These are phyloP conservation scores for Xylaria grammica DNA, from an alignment of 495 filamentous ascomycete species.

Conservation along the genomic window DNA sequence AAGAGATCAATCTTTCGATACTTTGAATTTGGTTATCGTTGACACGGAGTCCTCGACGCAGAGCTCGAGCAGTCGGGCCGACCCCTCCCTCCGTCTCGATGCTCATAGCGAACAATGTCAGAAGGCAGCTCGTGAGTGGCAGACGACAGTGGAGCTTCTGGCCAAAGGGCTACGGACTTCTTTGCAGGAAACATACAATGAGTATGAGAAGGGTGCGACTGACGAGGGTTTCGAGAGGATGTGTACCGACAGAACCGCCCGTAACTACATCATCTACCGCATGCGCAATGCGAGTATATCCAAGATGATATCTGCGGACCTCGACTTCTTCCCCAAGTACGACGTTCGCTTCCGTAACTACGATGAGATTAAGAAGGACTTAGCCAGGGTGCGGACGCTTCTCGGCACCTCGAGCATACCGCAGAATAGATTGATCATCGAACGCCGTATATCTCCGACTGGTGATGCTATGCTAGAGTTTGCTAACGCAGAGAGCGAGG, in stretches of 20 bases:
- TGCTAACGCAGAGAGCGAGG: slow-evolving; percentile 32
- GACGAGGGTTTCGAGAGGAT: slow-evolving; percentile 32
- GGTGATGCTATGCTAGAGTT: slow-evolving; percentile 48
- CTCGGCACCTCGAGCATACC: slow-evolving; percentile 30
- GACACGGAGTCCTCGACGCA: slow-evolving; percentile 6
- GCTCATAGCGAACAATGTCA: slow-evolving; percentile 22
- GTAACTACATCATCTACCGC: slow-evolving; percentile 32
- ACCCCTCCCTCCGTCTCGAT: neutral
- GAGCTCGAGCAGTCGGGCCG: slow-evolving; percentile 8
- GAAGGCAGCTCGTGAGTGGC: slow-evolving; percentile 39
- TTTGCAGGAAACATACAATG: slow-evolving; percentile 36
- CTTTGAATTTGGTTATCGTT: neutral
- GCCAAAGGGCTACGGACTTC: slow-evolving; percentile 31
- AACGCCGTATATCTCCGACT: slow-evolving; percentile 29
- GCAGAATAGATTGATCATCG: slow-evolving; percentile 24
- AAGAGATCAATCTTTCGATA: neutral
- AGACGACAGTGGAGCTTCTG: slow-evolving; percentile 35
- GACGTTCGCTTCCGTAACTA: slow-evolving; percentile 35
- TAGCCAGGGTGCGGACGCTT: slow-evolving; percentile 21
- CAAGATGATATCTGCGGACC: slow-evolving; percentile 37
- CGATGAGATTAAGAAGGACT: slow-evolving; percentile 32
- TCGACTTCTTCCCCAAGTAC: slow-evolving; percentile 32
- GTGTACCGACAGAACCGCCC: slow-evolving; percentile 31
- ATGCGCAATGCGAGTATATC: slow-evolving; percentile 42
- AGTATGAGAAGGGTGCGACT: slow-evolving; percentile 38